Evolutionary conservation across 1,139 yeast species (phyloP).

Genomic region (Sugiyamaella sp.): DNA sequence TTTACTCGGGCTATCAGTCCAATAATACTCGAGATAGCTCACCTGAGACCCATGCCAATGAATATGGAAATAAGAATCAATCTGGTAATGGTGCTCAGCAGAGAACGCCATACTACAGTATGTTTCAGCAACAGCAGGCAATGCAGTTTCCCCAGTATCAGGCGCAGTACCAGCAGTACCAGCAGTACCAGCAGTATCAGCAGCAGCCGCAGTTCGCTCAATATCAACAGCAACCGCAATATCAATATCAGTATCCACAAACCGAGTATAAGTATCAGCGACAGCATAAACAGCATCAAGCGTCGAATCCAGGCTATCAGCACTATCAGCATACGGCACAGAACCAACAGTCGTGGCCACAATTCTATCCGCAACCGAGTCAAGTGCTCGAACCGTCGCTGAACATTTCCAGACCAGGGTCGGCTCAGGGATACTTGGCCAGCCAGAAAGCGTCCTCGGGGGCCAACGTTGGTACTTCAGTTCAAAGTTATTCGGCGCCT

Average conservation of each 20-base stretch:
- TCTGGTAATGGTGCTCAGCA: too few species aligned
- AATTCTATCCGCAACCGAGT: conserved; percentile 16
- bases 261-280: too few species aligned
- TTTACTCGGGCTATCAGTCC: too few species aligned
- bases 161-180: conserved; percentile 3
- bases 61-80: too few species aligned
- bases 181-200: conserved; percentile 1
- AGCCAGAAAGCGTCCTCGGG: neutral
- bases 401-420: conserved; percentile 6
- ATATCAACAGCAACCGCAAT: conserved; percentile 6
- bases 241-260: conserved; percentile 21
- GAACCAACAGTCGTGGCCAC: too few species aligned
- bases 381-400: neutral
- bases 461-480: too few species aligned
- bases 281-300: too few species aligned
- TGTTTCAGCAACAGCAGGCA: neutral
- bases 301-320: too few species aligned
- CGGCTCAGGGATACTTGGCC: conserved; percentile 6
- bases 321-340: too few species aligned
- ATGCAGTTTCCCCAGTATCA: neutral
- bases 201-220: conserved; percentile 1
- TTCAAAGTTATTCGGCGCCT: too few species aligned
- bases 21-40: too few species aligned
- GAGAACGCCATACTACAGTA: neutral
- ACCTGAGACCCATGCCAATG: too few species aligned